phyloP scores from a whole-genome alignment of 2,329 filamentous ascomycete genomes.

The Phaeomoniella chlamydospora region DNA sequence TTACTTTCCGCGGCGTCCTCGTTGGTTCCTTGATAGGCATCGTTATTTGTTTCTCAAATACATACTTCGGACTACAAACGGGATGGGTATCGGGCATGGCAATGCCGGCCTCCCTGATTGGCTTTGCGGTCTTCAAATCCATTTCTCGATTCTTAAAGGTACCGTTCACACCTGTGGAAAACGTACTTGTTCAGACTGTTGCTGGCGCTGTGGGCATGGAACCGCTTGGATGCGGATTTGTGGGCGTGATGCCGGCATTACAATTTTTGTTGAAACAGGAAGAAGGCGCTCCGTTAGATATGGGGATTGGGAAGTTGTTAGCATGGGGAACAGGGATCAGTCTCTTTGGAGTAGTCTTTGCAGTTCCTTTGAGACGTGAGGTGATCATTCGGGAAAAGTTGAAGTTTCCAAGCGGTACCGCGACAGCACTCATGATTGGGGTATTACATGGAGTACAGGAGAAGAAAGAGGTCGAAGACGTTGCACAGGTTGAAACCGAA shows the following conservation, averaged over 20 bases:
- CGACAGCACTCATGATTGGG: constrained; percentile 83
- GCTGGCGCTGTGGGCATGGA: constrained; percentile 93
- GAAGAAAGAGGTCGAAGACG: constrained; percentile 21
- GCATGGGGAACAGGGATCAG: constrained; percentile 87
- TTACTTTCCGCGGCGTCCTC: constrained; percentile 67
- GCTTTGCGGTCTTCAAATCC: constrained; percentile 83
- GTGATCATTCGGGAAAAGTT: constrained; percentile 87
- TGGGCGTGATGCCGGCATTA: constrained; percentile 85
- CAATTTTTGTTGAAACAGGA: constrained; percentile 67
- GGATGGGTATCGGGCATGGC: constrained; percentile 80
- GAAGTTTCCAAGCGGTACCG: constrained; percentile 89
- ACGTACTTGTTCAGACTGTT: constrained; percentile 91
- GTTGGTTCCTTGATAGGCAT: constrained; percentile 75
- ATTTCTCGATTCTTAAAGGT: constrained; percentile 57
- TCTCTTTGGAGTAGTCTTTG: constrained; percentile 94
- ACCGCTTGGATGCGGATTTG: constrained; percentile 89
- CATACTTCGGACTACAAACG: constrained; percentile 96
- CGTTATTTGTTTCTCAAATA: constrained; percentile 90
- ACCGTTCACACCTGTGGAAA: constrained; percentile 88
- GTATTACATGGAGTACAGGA: constrained; percentile 59
- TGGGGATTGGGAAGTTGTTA: constrained; percentile 64
- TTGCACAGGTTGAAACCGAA: constrained; percentile 9
- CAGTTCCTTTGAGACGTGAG: constrained; percentile 76
- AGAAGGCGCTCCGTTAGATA: constrained; percentile 62
- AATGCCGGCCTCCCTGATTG: constrained; percentile 88